Percentiles rank a stretch among this genome's conserved stretches.
Conservation (phyloP, 768 basidiomycete species). For the Suillus lakei region DNA sequence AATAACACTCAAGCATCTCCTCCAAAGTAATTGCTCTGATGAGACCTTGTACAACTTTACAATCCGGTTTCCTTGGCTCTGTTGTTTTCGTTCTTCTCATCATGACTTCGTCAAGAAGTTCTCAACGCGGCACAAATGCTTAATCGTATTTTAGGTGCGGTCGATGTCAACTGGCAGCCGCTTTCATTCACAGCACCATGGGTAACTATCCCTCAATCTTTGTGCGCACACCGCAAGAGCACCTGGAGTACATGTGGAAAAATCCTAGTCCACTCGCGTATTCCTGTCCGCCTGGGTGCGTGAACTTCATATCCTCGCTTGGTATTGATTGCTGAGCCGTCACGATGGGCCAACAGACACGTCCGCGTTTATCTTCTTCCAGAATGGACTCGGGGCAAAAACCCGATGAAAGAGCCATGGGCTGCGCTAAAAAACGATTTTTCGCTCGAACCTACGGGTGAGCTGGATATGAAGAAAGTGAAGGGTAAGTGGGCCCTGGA, state of each 20-base stretch:
- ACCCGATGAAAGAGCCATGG: conserved; percentile 30
- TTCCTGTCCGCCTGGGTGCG: conserved; percentile 11
- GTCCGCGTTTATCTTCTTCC: conserved; percentile 37
- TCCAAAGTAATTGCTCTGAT: neutral
- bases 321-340: neutral
- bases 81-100: neutral
- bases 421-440: conserved; percentile 33
- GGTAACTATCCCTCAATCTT: conserved; percentile 15
- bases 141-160: neutral
- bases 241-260: conserved; percentile 14
- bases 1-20: neutral
- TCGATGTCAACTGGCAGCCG: neutral
- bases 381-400: conserved; percentile 34
- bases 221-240: conserved; percentile 17
- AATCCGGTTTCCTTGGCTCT: conserved; percentile 1
- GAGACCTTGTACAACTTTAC: neutral
- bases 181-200: neutral
- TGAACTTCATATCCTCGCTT: neutral
- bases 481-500: conserved; percentile 27
- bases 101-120: neutral
- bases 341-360: conserved; percentile 20
- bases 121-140: neutral
- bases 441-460: conserved; percentile 27
- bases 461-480: conserved; percentile 22
- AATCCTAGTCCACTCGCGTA: neutral